phyloP scores from a whole-genome alignment of 2,329 filamentous ascomycete species.

The Cercospora sesami region DNA sequence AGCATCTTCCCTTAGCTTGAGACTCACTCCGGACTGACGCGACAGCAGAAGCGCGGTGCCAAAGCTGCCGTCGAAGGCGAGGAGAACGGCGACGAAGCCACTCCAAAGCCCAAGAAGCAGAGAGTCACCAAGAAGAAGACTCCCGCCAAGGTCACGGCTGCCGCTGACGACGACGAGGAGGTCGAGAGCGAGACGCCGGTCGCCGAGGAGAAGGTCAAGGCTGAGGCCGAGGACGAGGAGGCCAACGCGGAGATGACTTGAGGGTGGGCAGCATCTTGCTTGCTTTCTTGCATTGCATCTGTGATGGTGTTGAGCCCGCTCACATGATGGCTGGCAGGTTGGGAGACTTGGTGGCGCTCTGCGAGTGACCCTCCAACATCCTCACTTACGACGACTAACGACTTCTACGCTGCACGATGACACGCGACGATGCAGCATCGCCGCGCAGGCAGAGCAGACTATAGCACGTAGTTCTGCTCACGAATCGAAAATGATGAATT shows the following conservation, averaged over 20 bases:
- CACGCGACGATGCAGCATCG: not conserved
- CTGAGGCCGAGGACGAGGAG: not conserved
- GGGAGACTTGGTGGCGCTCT: not conserved
- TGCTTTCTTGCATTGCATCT: not conserved
- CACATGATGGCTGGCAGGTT: not conserved
- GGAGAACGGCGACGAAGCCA: slow-evolving; percentile 22
- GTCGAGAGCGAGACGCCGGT: slow-evolving; percentile 1
- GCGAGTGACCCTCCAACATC: not conserved
- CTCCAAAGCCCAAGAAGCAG: slow-evolving; percentile 23
- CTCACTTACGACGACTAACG: not conserved
- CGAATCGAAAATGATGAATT: not conserved
- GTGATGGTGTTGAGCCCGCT: not conserved
- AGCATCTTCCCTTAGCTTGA: not conserved
- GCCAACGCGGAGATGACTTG: not conserved
- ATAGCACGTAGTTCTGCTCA: not conserved
- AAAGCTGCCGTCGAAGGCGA: slow-evolving; percentile 23
- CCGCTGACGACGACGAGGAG: slow-evolving; percentile 13
- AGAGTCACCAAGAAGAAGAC: slow-evolving; percentile 24
- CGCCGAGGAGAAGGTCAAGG: slow-evolving; percentile 7
- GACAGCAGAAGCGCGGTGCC: slow-evolving; percentile 29
- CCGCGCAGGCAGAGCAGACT: not conserved
- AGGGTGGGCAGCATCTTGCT: not conserved
- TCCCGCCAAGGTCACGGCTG: slow-evolving; percentile 19
- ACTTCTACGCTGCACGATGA: not conserved
- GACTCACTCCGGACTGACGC: slow-evolving; percentile 3